These are phyloP conservation scores for Aspergillus sclerotiicarbonarius DNA, from an alignment of 495 filamentous ascomycete species.

Conservation along the genomic window DNA sequence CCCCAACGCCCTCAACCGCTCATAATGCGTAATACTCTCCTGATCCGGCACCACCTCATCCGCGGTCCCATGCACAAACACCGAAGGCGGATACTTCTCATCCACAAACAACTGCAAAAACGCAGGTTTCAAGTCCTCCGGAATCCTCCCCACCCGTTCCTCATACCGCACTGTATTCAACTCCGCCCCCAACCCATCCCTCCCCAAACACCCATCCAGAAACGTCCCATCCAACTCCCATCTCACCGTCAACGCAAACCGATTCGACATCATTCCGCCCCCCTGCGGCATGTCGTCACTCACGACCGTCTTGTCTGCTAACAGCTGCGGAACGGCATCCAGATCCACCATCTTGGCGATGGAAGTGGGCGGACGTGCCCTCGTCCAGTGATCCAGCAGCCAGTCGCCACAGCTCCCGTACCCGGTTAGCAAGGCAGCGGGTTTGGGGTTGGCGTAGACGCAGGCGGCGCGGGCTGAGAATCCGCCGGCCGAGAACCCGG, in stretches of 20 bases:
- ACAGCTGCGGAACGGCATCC: constrained; percentile 10
- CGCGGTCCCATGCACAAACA: constrained; percentile 31
- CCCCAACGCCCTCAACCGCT: constrained; percentile 15
- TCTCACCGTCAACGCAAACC: constrained; percentile 18
- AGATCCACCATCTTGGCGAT: constrained; percentile 18
- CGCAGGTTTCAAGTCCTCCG: constrained; percentile 17
- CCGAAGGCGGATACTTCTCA: constrained; percentile 28
- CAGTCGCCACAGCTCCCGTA: constrained; percentile 33
- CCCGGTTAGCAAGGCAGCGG: constrained; percentile 28
- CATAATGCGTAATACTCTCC: constrained; percentile 24
- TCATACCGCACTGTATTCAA: constrained; percentile 13
- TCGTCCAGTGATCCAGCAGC: constrained; percentile 28
- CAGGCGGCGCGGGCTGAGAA: constrained; percentile 37
- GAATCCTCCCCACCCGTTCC: constrained; percentile 17
- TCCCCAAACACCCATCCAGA: constrained; percentile 18
- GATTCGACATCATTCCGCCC: constrained; percentile 2
- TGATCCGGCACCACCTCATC: constrained; percentile 28
- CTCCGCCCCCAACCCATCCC: constrained; percentile 15
- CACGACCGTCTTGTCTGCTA: constrained; percentile 16
- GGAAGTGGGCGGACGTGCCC: constrained; percentile 13
- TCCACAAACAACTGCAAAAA: constrained; percentile 33
- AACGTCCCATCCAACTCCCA: constrained; percentile 22
- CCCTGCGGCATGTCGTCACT: constrained; percentile 16
- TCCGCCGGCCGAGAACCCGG: constrained; percentile 37
- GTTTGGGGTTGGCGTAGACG: constrained; percentile 33